Conservation (phyloP, 148 eudicot genomes). For the Beta vulgaris region DNA sequence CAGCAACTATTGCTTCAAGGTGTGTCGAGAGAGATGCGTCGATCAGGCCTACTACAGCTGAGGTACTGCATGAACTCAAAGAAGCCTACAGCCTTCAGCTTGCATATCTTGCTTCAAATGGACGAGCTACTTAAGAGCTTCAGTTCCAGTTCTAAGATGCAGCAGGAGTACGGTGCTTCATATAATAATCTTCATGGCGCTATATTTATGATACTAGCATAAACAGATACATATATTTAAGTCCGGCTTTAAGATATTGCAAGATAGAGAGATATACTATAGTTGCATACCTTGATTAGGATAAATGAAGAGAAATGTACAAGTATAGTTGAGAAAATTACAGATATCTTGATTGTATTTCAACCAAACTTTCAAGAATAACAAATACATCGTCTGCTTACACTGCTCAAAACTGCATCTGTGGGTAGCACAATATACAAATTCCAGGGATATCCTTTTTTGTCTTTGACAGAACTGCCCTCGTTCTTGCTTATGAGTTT, state of each 20-base stretch:
- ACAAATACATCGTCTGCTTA: neutral
- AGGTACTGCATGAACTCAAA: slow-evolving; percentile 59
- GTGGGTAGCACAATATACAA: too few species aligned
- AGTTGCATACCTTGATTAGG: neutral
- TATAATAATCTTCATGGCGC: neutral
- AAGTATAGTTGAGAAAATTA: neutral
- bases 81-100: slow-evolving; percentile 77
- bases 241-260: neutral
- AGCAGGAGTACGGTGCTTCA: neutral
- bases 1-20: slow-evolving; percentile 56
- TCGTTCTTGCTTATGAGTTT: too few species aligned
- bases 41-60: slow-evolving; percentile 61
- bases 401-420: too few species aligned
- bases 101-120: slow-evolving; percentile 51
- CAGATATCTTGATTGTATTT: neutral
- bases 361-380: neutral
- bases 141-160: neutral
- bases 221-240: neutral
- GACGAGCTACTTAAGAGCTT: slow-evolving; percentile 26
- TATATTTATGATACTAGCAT: neutral
- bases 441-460: too few species aligned
- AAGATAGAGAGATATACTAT: neutral
- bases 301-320: neutral
- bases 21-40: slow-evolving; percentile 75
- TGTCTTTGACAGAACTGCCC: too few species aligned